phyloP scores from a whole-genome alignment of 2,329 filamentous ascomycete genomes.

The Acrocalymma vagum region DNA sequence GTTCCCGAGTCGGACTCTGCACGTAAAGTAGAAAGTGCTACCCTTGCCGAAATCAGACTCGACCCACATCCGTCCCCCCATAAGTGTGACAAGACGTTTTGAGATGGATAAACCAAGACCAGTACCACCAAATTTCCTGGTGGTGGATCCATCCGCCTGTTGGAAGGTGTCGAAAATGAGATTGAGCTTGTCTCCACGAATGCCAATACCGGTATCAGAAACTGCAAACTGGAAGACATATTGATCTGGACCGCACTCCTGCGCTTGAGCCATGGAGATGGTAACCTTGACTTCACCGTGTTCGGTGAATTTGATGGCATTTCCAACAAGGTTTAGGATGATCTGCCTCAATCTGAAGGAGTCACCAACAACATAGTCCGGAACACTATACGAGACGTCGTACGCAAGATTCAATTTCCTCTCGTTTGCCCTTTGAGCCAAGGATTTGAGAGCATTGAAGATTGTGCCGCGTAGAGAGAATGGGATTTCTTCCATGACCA shows the following conservation, averaged over 20 bases:
- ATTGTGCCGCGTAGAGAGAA: constrained; percentile 94
- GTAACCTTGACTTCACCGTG: constrained; percentile 94
- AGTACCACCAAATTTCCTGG: constrained; percentile 93
- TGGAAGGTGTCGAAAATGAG: constrained; percentile 99
- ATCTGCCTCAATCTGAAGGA: constrained; percentile 96
- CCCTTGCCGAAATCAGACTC: constrained; percentile 90
- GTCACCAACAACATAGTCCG: constrained; percentile 94
- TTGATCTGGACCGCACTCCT: constrained; percentile 74
- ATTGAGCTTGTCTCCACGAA: constrained; percentile 92
- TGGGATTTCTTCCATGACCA: constrained; percentile 98
- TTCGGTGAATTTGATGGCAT: constrained; percentile 99
- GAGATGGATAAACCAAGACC: constrained; percentile 95
- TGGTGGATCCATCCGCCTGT: constrained; percentile 96
- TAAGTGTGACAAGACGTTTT: constrained; percentile 91
- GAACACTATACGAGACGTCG: constrained; percentile 90
- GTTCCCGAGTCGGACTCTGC: constrained; percentile 83
- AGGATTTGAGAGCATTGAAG: constrained; percentile 95
- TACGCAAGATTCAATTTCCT: constrained; percentile 93
- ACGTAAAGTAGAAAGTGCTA: constrained; percentile 96
- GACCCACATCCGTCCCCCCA: constrained; percentile 97
- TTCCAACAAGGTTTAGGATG: constrained; percentile 95
- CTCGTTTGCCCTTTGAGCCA: constrained; percentile 97
- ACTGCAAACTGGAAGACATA: constrained; percentile 97
- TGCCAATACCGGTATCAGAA: constrained; percentile 95
- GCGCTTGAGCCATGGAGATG: constrained; percentile 76